A percentile compares a stretch with the other conserved stretches of the same genome.
Evolutionary conservation across 805 yeast genomes (phyloP).

Genomic region (Clavispora vitiphila): DNA sequence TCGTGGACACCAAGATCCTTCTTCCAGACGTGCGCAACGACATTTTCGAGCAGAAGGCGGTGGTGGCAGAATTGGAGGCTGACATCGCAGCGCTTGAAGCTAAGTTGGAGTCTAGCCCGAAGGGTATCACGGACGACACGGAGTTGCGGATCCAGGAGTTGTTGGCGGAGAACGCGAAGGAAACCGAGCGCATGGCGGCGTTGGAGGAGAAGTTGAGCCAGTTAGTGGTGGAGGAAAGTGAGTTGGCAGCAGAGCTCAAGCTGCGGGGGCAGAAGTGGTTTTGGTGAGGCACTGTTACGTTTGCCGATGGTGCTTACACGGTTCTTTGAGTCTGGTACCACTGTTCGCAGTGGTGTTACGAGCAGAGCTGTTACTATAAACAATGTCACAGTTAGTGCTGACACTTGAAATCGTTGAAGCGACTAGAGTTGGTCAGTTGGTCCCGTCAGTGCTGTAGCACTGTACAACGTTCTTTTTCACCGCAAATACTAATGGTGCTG

Average conservation of each 20-base stretch:
- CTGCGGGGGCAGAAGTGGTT: constrained; percentile 27
- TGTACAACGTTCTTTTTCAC: no score
- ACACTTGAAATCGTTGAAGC: no score
- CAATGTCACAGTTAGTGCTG: no score
- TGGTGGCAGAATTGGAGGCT: constrained; percentile 29
- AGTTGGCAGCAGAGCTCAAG: constrained; percentile 20
- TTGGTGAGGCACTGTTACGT: constrained; percentile 6
- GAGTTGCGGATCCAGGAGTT: constrained; percentile 34
- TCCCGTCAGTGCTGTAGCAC: no score
- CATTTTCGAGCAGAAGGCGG: constrained; percentile 51
- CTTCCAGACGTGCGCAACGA: constrained; percentile 75
- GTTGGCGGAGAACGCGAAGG: constrained; percentile 31
- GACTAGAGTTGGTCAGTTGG: no score
- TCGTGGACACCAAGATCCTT: constrained; percentile 73
- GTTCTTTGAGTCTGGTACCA: no score
- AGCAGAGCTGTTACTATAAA: no score
- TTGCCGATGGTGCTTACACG: no score
- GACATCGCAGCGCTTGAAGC: constrained; percentile 39
- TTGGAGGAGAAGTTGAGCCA: constrained; percentile 33
- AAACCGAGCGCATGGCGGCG: constrained; percentile 33
- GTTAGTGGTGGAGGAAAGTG: constrained; percentile 23
- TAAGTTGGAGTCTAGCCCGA: constrained; percentile 23
- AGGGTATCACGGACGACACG: constrained; percentile 30
- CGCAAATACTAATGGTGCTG: no score
- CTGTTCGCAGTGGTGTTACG: no score